A percentile compares a stretch with the other conserved stretches of the same genome.
These are phyloP conservation scores for Harringtonia aguacate DNA, from an alignment of 2,329 filamentous ascomycete genomes.

Conservation along the genomic window DNA sequence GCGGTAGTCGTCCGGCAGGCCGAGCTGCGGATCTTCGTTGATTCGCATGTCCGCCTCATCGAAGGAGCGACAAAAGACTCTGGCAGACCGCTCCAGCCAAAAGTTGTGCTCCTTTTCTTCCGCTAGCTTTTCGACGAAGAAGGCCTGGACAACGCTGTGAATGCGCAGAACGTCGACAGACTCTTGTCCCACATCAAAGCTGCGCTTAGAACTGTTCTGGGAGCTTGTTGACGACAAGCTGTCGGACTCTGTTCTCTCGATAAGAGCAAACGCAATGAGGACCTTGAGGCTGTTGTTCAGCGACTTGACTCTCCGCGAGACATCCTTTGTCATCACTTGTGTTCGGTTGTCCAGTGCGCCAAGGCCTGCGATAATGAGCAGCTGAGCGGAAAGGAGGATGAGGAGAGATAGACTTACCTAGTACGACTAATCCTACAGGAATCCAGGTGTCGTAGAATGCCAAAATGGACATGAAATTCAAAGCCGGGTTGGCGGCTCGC, in stretches of 20 bases:
- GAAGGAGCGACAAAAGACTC: conserved; percentile 38
- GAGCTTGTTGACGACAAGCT: conserved; percentile 29
- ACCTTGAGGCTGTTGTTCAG: conserved; percentile 38
- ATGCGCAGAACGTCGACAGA: conserved; percentile 38
- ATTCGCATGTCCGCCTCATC: conserved; percentile 33
- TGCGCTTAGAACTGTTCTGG: conserved; percentile 22
- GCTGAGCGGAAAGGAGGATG: not conserved
- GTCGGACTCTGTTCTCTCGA: conserved; percentile 37
- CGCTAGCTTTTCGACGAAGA: conserved; percentile 35
- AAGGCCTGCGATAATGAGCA: conserved; percentile 23
- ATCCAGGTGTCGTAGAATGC: conserved; percentile 55
- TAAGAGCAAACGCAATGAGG: conserved; percentile 39
- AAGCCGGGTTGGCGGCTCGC: conserved; percentile 37
- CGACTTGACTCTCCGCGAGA: conserved; percentile 21
- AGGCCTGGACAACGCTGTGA: conserved; percentile 41
- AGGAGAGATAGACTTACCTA: conserved; percentile 31
- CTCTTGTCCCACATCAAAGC: conserved; percentile 30
- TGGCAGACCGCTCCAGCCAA: conserved; percentile 38
- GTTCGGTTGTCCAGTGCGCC: conserved; percentile 33
- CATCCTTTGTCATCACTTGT: conserved; percentile 32
- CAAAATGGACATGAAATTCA: conserved; percentile 54
- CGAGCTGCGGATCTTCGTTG: conserved; percentile 26
- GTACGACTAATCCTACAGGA: conserved; percentile 52
- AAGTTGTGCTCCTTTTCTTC: conserved; percentile 28
- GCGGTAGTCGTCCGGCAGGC: conserved; percentile 41